These are phyloP conservation scores for Calonectria crousiana DNA, from an alignment of 2,329 filamentous ascomycete genomes.

Conservation along the genomic window DNA sequence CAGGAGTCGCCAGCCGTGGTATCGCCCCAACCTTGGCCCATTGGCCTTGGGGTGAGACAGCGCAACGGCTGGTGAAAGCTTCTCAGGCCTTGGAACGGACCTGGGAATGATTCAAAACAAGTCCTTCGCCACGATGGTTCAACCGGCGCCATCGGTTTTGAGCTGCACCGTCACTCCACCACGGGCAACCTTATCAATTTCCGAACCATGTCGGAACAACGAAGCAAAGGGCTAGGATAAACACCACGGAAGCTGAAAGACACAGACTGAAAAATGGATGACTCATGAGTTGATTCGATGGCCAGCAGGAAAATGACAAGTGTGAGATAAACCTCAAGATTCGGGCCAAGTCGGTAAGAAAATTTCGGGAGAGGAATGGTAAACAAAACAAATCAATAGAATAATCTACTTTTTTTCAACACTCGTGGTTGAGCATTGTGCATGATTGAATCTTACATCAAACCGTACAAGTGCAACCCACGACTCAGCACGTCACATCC, in stretches of 20 bases:
- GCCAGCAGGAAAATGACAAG: not conserved
- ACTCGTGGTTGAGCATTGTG: not conserved
- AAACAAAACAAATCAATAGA: not conserved
- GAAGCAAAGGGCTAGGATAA: not conserved
- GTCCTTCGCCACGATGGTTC: not conserved
- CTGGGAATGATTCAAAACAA: not conserved
- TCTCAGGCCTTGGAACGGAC: too few species aligned
- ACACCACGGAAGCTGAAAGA: not conserved
- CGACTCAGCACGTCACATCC: not conserved
- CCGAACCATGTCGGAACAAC: not conserved
- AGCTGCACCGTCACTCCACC: not conserved
- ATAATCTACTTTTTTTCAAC: not conserved
- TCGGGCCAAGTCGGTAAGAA: not conserved
- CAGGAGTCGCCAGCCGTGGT: too few species aligned
- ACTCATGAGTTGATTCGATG: not conserved
- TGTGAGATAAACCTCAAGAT: not conserved
- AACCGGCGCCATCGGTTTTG: not conserved
- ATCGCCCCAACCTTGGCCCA: too few species aligned
- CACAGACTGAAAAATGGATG: not conserved
- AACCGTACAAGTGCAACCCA: not conserved
- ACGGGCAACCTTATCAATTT: not conserved
- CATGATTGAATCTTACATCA: not conserved
- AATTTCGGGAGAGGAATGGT: not conserved
- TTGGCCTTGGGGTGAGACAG: too few species aligned
- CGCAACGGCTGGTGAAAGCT: too few species aligned